Evolutionary conservation across 768 basidiomycete species (phyloP).

Genomic region (Podaxis carcinomalis): DNA sequence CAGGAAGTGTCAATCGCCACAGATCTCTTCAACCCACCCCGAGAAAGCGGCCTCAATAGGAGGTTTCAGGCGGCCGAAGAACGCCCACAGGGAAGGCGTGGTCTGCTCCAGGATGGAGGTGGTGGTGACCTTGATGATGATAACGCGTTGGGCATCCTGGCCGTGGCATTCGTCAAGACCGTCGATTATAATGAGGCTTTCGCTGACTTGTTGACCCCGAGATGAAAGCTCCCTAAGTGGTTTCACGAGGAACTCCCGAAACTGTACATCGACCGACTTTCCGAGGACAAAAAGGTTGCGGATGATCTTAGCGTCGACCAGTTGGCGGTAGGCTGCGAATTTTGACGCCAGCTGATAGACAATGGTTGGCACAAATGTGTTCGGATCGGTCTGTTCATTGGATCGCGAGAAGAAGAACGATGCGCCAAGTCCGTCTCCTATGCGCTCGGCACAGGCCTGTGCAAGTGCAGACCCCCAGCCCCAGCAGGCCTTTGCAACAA

Average conservation of each 20-base stretch:
- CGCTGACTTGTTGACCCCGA: neutral
- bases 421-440: neutral
- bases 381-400: neutral
- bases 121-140: slow-evolving; percentile 15
- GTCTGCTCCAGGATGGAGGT: neutral
- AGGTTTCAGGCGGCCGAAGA: slow-evolving; percentile 23
- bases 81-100: slow-evolving; percentile 19
- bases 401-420: neutral
- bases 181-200: neutral
- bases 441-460: neutral
- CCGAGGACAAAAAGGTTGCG: neutral
- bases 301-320: neutral
- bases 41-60: slow-evolving; percentile 15
- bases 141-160: slow-evolving; percentile 7
- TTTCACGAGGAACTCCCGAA: neutral
- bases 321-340: neutral
- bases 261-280: neutral
- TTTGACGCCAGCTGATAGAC: slow-evolving; percentile 19
- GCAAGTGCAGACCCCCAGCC: neutral
- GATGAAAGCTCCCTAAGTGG: neutral
- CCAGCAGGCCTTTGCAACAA: neutral
- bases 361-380: slow-evolving; percentile 16
- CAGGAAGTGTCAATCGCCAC: slow-evolving; percentile 4
- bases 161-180: neutral
- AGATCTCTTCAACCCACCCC: neutral